These are phyloP conservation scores for Suillus fuscotomentosus DNA, from an alignment of 768 basidiomycete genomes.

Conservation along the genomic window DNA sequence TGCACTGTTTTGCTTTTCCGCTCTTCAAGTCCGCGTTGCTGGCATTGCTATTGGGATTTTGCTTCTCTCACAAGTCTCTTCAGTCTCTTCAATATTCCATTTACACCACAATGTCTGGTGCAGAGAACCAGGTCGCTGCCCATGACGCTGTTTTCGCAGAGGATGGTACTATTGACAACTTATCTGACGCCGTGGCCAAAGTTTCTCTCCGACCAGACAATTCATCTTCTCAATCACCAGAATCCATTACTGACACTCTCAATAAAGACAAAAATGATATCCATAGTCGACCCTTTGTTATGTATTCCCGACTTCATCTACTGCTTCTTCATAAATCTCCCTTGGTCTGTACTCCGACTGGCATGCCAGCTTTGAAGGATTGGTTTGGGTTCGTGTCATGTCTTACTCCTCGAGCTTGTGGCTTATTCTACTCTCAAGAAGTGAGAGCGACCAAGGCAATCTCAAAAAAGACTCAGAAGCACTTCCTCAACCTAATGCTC, in stretches of 20 bases:
- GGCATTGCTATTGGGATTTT: conserved; percentile 11
- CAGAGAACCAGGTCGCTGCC: conserved; percentile 17
- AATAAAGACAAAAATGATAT: conserved; percentile 30
- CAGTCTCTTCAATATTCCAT: conserved; percentile 12
- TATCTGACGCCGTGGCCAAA: conserved; percentile 32
- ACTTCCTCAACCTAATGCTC: conserved; percentile 45
- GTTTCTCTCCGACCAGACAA: conserved; percentile 26
- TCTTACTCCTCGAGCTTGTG: conserved; percentile 14
- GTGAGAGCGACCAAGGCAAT: conserved; percentile 43
- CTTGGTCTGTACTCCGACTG: conserved; percentile 63
- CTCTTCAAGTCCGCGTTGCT: conserved; percentile 13
- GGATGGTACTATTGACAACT: conserved; percentile 22
- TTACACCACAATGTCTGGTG: conserved; percentile 32
- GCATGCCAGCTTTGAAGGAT: conserved; percentile 80
- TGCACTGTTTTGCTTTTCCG: conserved; percentile 17
- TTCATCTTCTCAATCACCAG: conserved; percentile 11
- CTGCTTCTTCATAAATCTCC: conserved; percentile 73
- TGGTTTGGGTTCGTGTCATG: conserved; percentile 78
- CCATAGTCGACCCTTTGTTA: conserved; percentile 44
- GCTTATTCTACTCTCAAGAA: conserved; percentile 32
- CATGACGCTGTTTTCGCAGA: conserved; percentile 9
- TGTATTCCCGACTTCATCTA: conserved; percentile 70
- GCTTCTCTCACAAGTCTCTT: conserved; percentile 8
- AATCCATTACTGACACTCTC: conserved; percentile 16
- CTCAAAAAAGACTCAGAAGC: conserved; percentile 63